A percentile compares a stretch with the other conserved stretches of the same genome.
These are phyloP conservation scores for Reticulascus tulasneorum DNA, from an alignment of 2,329 filamentous ascomycete genomes.

Conservation along the genomic window DNA sequence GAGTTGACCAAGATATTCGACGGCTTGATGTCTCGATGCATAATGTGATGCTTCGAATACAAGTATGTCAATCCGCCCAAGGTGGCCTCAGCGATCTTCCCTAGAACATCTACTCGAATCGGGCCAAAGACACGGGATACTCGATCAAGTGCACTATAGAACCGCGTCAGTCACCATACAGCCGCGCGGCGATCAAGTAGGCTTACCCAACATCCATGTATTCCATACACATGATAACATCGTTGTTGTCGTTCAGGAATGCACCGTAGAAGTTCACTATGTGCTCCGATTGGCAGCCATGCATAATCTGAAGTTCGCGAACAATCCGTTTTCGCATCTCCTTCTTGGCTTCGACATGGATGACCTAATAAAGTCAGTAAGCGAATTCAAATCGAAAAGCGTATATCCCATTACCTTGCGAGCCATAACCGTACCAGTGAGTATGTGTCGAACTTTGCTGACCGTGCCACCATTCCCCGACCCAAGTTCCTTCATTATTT, in stretches of 20 bases:
- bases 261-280: conserved; percentile 98
- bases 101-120: conserved; percentile 90
- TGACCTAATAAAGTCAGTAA: conserved; percentile 60
- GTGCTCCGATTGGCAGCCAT: conserved; percentile 93
- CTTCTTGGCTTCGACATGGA: conserved; percentile 96
- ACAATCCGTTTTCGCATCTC: conserved; percentile 97
- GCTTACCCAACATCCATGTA: conserved; percentile 99
- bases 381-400: too few relatives aligned
- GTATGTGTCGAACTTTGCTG: conserved; percentile 94
- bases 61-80: conserved; percentile 91
- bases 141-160: conserved; percentile 75
- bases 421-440: conserved; percentile 94
- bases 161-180: conserved; percentile 12
- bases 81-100: conserved; percentile 95
- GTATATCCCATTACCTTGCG: conserved; percentile 69
- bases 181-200: conserved; percentile 14
- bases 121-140: conserved; percentile 95
- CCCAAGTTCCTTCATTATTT: conserved; percentile 90
- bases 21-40: conserved; percentile 98
- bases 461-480: conserved; percentile 97
- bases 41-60: conserved; percentile 93
- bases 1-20: conserved; percentile 98
- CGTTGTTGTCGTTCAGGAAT: conserved; percentile 92
- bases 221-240: conserved; percentile 99
- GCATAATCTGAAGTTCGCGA: conserved; percentile 95